phyloP scores from a whole-genome alignment of 352 stramenopile species.

The Pythium aquatile region DNA sequence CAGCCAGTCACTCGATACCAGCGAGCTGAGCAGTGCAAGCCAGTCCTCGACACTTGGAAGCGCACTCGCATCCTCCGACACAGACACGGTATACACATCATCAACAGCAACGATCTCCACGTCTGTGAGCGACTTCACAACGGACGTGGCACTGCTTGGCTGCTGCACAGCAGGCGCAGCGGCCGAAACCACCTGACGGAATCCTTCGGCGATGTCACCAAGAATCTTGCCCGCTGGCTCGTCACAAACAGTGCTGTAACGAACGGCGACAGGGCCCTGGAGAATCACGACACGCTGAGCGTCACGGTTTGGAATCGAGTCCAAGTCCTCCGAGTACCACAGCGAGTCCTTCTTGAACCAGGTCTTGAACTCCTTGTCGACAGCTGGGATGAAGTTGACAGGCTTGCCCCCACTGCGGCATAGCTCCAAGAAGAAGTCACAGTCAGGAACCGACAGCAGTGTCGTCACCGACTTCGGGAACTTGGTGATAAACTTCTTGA shows the following conservation, averaged over 20 bases:
- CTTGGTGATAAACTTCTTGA: constrained; percentile 49
- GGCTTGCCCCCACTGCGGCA: constrained; percentile 83
- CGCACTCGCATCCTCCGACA: constrained; percentile 26
- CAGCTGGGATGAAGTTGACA: constrained; percentile 83
- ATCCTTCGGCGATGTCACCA: constrained; percentile 53
- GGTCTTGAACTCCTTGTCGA: constrained; percentile 79
- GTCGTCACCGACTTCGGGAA: constrained; percentile 54
- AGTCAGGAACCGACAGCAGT: constrained; percentile 68
- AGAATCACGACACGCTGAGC: constrained; percentile 83
- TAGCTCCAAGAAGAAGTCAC: constrained; percentile 81
- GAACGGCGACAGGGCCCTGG: constrained; percentile 76
- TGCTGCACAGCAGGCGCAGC: neutral
- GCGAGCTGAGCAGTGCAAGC: constrained; percentile 37
- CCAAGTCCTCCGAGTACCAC: constrained; percentile 89
- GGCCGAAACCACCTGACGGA: constrained; percentile 43
- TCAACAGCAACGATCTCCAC: constrained; percentile 29
- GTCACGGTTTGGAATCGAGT: constrained; percentile 73
- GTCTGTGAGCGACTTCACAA: constrained; percentile 8
- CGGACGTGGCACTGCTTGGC: neutral
- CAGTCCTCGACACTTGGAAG: constrained; percentile 43
- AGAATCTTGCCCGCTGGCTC: constrained; percentile 84
- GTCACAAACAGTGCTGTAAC: constrained; percentile 69
- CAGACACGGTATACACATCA: constrained; percentile 26
- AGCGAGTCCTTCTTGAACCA: constrained; percentile 92
- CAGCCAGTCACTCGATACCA: constrained; percentile 54